Percentiles rank a stretch among this genome's conserved stretches.
These are phyloP conservation scores for Aspergillus sp. DNA, from an alignment of 2,329 filamentous ascomycete genomes.

Conservation along the genomic window DNA sequence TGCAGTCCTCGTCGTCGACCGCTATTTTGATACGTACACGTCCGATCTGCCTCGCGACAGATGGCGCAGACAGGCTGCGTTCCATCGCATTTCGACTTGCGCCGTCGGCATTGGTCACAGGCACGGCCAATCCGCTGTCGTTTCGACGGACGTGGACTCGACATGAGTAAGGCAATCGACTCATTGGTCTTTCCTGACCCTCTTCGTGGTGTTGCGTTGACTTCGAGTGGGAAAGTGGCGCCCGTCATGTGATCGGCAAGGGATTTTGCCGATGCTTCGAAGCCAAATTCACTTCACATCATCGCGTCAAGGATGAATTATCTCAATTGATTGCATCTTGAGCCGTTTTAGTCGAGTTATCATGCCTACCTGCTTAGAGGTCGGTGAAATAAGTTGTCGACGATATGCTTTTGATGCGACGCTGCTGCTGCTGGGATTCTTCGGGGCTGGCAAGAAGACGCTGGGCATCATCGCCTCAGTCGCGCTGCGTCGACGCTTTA, in stretches of 20 bases:
- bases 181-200: too few species aligned
- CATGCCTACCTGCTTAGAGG: too few species aligned
- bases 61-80: conserved; percentile 60
- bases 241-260: too few species aligned
- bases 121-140: conserved; percentile 45
- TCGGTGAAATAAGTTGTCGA: too few species aligned
- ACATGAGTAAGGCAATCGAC: too few species aligned
- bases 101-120: conserved; percentile 60
- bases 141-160: conserved; percentile 1
- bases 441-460: conserved; percentile 68
- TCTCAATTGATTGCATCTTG: too few species aligned
- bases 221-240: too few species aligned
- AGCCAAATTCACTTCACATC: too few species aligned
- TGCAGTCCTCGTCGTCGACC: conserved; percentile 58
- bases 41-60: conserved; percentile 37
- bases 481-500: conserved; percentile 59
- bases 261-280: too few species aligned
- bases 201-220: too few species aligned
- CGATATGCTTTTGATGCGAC: conserved; percentile 5
- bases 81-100: conserved; percentile 67
- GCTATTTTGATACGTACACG: conserved; percentile 13
- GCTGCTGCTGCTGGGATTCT: conserved; percentile 65
- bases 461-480: conserved; percentile 67
- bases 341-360: too few species aligned
- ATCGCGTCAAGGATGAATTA: too few species aligned